phyloP scores from a whole-genome alignment of 768 basidiomycete genomes.

The Panaeolus papilionaceus region DNA sequence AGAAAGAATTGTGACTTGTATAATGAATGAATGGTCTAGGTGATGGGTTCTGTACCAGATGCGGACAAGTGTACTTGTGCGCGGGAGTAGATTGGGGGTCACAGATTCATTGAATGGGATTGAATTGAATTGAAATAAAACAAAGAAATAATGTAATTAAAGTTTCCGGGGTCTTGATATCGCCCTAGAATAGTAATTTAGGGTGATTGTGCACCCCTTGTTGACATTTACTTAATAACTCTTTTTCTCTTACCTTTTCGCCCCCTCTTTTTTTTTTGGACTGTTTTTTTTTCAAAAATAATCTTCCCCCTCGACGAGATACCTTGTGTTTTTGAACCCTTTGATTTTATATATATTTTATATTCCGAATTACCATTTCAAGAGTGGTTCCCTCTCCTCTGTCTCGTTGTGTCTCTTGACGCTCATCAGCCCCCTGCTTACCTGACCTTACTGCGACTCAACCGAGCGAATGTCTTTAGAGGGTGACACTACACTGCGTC shows the following conservation, averaged over 20 bases:
- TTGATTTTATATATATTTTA: too few relatives aligned
- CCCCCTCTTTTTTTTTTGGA: neutral
- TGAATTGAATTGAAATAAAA: conserved; percentile 12
- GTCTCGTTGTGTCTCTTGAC: too few relatives aligned
- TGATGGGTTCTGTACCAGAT: conserved; percentile 52
- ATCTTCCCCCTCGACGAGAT: neutral
- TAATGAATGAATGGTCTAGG: conserved; percentile 37
- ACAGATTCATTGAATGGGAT: neutral
- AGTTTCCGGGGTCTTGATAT: conserved; percentile 25
- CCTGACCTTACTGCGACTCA: too few relatives aligned
- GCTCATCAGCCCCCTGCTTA: too few relatives aligned
- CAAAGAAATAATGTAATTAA: conserved; percentile 20
- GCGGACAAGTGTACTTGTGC: conserved; percentile 52
- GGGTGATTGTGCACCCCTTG: neutral
- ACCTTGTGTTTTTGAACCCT: too few relatives aligned
- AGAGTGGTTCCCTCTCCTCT: too few relatives aligned
- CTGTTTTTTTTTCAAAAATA: neutral
- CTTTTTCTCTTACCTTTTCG: neutral
- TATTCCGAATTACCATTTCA: too few relatives aligned
- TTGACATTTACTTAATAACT: neutral
- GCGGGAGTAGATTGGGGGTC: conserved; percentile 25
- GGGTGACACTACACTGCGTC: too few relatives aligned
- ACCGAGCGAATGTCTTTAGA: too few relatives aligned
- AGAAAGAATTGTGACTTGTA: conserved; percentile 21
- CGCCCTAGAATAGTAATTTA: conserved; percentile 2